phyloP scores from a whole-genome alignment of 257 asterid species.

The Scutellaria barbata region DNA sequence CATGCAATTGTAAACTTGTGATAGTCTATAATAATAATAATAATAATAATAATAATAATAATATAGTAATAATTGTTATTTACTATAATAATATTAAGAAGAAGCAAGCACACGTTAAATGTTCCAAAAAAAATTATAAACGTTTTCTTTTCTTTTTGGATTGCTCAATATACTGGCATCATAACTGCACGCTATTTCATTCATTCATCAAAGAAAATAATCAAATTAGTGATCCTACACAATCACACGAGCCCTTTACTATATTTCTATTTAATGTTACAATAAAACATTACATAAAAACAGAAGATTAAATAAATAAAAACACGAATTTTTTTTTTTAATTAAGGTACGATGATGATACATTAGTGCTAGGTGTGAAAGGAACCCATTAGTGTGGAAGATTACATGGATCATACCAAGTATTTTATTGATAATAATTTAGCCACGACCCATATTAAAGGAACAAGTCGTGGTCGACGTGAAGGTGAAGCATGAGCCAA shows the following conservation, averaged over 20 bases:
- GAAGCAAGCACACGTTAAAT: too few relatives aligned
- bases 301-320: neutral
- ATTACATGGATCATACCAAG: neutral
- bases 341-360: neutral
- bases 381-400: constrained; percentile 29
- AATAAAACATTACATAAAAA: neutral
- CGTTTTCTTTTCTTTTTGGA: neutral
- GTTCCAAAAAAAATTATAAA: too few relatives aligned
- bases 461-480: constrained; percentile 33
- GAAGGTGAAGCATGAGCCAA: constrained; percentile 30
- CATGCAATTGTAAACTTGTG: too few relatives aligned
- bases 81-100: too few relatives aligned
- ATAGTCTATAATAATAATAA: too few relatives aligned
- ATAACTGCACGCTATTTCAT: neutral
- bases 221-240: too few relatives aligned
- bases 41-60: too few relatives aligned
- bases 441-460: constrained; percentile 42
- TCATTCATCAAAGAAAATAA: neutral
- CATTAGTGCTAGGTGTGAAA: constrained; percentile 41
- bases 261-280: too few relatives aligned
- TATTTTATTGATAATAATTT: constrained; percentile 39
- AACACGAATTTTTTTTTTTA: too few relatives aligned
- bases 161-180: neutral
- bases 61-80: too few relatives aligned
- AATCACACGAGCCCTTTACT: neutral